A percentile compares a stretch with the other conserved stretches of the same genome.
These are phyloP conservation scores for Ustilago tritici DNA, from an alignment of 1,284 basidiomycete genomes.

Conservation along the genomic window DNA sequence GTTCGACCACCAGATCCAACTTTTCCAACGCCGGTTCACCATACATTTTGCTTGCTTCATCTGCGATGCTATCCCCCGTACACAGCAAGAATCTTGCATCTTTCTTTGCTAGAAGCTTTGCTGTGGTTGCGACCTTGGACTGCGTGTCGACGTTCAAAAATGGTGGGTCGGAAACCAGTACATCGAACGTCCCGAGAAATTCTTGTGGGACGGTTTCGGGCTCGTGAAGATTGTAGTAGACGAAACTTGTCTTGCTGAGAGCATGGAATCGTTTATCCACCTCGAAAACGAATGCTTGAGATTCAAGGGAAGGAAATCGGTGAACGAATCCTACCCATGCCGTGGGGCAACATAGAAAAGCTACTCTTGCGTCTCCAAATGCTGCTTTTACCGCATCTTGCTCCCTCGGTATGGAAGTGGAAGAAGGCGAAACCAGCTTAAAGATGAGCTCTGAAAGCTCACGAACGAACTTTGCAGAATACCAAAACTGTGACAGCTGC, in stretches of 20 bases:
- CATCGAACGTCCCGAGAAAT: slow-evolving; percentile 58
- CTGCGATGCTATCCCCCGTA: slow-evolving; percentile 47
- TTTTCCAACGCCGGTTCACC: slow-evolving; percentile 28
- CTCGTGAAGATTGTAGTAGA: slow-evolving; percentile 68
- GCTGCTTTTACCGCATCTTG: neutral
- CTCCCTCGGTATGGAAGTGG: slow-evolving; percentile 4
- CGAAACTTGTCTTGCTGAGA: slow-evolving; percentile 55
- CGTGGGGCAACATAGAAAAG: slow-evolving; percentile 69
- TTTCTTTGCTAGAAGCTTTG: slow-evolving; percentile 19
- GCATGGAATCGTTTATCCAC: slow-evolving; percentile 67
- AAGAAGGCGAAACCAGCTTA: slow-evolving; percentile 13
- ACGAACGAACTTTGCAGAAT: slow-evolving; percentile 35
- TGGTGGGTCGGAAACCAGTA: slow-evolving; percentile 67
- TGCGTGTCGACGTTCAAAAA: slow-evolving; percentile 60
- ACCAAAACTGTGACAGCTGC: slow-evolving; percentile 53
- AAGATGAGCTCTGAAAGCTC: slow-evolving; percentile 40
- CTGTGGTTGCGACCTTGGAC: slow-evolving; percentile 34
- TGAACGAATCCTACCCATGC: slow-evolving; percentile 69
- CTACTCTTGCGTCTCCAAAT: slow-evolving; percentile 40
- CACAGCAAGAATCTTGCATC: slow-evolving; percentile 29
- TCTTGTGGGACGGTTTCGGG: slow-evolving; percentile 51
- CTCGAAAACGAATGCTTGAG: slow-evolving; percentile 60
- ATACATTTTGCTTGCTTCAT: slow-evolving; percentile 43
- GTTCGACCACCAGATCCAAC: slow-evolving; percentile 38
- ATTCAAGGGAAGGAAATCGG: slow-evolving; percentile 38